These are phyloP conservation scores for Pueraria montana DNA, from an alignment of 306 rosid species.

Conservation along the genomic window DNA sequence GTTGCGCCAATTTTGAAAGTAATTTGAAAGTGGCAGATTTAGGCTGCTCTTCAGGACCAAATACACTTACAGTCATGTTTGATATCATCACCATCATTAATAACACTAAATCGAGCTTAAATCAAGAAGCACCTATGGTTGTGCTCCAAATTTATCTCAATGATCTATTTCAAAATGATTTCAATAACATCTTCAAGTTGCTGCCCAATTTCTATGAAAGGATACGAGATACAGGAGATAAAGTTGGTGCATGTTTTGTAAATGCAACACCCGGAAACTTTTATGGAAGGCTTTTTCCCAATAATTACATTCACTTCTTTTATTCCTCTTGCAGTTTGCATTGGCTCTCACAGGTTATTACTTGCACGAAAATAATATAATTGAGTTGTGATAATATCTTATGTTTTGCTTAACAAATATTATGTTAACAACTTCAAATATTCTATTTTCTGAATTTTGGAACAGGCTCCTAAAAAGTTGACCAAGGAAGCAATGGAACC, in stretches of 20 bases:
- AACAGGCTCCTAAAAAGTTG: slow-evolving; percentile 12
- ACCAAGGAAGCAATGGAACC: background rate
- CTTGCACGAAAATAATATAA: too few species aligned
- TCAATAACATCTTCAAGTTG: too few species aligned
- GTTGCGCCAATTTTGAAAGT: background rate
- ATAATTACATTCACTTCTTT: too few species aligned
- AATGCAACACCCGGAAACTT: slow-evolving; percentile 61
- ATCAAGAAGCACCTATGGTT: background rate
- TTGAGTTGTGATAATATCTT: too few species aligned
- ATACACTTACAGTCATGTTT: background rate
- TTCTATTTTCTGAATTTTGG: background rate
- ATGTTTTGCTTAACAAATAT: too few species aligned
- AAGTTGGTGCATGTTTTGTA: slow-evolving; percentile 51
- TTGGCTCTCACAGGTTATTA: slow-evolving; percentile 54
- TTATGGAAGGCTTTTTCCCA: too few species aligned
- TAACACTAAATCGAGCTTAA: background rate
- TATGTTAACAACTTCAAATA: too few species aligned
- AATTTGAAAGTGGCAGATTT: slow-evolving; percentile 50
- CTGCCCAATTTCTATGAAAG: slow-evolving; percentile 48
- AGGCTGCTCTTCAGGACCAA: slow-evolving; percentile 56
- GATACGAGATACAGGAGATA: background rate
- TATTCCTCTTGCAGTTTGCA: slow-evolving; percentile 56
- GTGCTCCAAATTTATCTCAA: slow-evolving; percentile 54
- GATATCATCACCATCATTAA: slow-evolving; percentile 20
- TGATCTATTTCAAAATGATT: slow-evolving; percentile 62